Base-by-base conservation (phyloP, 148 eudicot species). In the Vaccinium macrocarpon region DNA sequence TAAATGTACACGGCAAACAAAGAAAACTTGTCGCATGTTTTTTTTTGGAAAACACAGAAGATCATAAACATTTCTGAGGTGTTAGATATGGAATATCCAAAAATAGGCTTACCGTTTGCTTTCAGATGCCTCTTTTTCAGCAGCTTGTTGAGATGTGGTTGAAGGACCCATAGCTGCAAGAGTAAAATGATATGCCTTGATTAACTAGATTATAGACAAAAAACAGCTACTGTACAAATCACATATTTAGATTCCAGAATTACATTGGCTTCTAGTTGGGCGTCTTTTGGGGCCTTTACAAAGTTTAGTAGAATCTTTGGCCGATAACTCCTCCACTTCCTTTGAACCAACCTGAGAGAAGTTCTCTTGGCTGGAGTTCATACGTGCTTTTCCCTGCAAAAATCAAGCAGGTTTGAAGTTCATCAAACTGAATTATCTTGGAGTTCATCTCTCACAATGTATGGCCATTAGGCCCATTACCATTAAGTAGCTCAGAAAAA, bases 51-150 rank as follows among this genome's bases (percentile, higher is more conserved):
- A 11, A 64, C 25, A 23, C 32, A 16, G 18, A 77, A 15, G 35
- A 27, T 25, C 81, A 51, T 1, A 53, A 1, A 6, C 46, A 32
- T 25, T 2, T 76, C 52, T 76, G 56, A n/a, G 35, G 80, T 52
- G 9, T 25, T n/a, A 78, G 64, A 53, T 53, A 15, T 29, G 19
- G 46, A 16, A 53, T 8, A 11, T 19, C 19, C 50, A 38, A 11
- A 46, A 76, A 19, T 3, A 76, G 79, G 52, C 79, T 76, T 25
- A 95, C 97, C 98, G 93, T 92, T 94, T 95, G 85, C 88, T 91
- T 85, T 89, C 92, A 52, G 88, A 89, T 42, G 79, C 81, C 78
- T 93, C 97, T 64, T 88, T 88, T 50, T 81, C 91, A 38, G 66
- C 85, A 82, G 76, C 84, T 53, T 86, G 89, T 29, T 88, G 83